A percentile compares a stretch with the other conserved stretches of the same genome.
phyloP scores from a whole-genome alignment of 345 rosid genomes.

The Arabis hirsuta region DNA sequence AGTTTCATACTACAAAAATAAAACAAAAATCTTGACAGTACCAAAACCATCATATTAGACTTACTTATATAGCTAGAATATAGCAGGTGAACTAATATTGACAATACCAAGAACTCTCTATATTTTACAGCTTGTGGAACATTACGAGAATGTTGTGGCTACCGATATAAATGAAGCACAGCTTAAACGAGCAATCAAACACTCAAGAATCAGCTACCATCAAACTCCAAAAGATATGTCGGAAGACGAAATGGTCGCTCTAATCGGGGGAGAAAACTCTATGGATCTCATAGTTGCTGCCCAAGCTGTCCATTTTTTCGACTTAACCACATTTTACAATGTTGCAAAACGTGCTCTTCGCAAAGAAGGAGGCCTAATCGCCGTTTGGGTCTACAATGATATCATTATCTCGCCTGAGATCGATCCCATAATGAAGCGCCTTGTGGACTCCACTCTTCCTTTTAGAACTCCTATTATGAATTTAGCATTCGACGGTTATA shows the following conservation, averaged over 20 bases:
- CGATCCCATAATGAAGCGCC: conserved; percentile 50
- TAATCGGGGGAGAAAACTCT: conserved; percentile 40
- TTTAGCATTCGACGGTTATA: conserved; percentile 49
- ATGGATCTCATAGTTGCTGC: conserved; percentile 55
- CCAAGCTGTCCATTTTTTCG: conserved; percentile 64
- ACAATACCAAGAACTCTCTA: background rate
- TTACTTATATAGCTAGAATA: background rate
- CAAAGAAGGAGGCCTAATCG: conserved; percentile 66
- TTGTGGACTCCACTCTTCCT: conserved; percentile 58
- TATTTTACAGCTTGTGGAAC: conserved; percentile 30
- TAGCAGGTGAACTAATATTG: conserved; percentile 3
- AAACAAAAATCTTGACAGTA: background rate
- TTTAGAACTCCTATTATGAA: conserved; percentile 49
- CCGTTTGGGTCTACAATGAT: conserved; percentile 61
- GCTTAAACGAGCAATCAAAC: conserved; percentile 38
- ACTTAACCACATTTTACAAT: conserved; percentile 57
- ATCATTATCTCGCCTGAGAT: conserved; percentile 51
- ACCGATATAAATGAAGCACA: conserved; percentile 43
- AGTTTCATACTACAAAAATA: background rate
- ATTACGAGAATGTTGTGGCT: conserved; percentile 42
- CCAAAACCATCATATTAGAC: background rate
- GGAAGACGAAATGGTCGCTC: conserved; percentile 41
- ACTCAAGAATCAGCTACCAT: conserved; percentile 39
- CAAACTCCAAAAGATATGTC: conserved; percentile 38
- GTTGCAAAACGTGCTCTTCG: conserved; percentile 51